phyloP scores from a whole-genome alignment of 1,139 yeast species.

The Kodamaea derodonti region DNA sequence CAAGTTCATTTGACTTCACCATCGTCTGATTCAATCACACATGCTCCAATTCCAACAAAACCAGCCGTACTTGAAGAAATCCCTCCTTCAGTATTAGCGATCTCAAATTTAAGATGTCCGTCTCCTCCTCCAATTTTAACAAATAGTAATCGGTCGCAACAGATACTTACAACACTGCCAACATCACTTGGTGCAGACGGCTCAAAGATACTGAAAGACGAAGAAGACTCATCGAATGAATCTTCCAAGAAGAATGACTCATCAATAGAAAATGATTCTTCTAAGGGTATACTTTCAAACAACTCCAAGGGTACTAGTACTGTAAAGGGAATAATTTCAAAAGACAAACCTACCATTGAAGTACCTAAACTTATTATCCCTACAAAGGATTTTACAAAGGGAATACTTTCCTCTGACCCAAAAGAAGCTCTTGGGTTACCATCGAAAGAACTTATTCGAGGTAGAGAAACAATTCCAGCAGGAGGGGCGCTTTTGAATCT shows the following conservation, averaged over 20 bases:
- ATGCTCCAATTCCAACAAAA: slow-evolving; percentile 6
- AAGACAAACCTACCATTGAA: slow-evolving; percentile 4
- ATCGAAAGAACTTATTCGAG: too few relatives aligned
- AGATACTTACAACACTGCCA: neutral
- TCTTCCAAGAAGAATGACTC: slow-evolving; percentile 6
- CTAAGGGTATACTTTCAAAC: neutral
- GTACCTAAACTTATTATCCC: neutral
- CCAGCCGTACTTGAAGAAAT: slow-evolving; percentile 17
- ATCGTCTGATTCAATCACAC: neutral
- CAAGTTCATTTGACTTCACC: too few relatives aligned
- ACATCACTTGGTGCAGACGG: slow-evolving; percentile 1
- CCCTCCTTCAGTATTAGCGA: slow-evolving; percentile 46
- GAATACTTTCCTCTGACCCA: neutral
- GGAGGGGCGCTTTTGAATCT: slow-evolving; percentile 48
- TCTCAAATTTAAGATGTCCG: slow-evolving; percentile 58
- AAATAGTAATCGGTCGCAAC: slow-evolving; percentile 16
- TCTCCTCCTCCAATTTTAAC: slow-evolving; percentile 67
- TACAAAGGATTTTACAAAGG: neutral
- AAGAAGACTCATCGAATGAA: slow-evolving; percentile 1
- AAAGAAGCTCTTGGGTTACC: neutral
- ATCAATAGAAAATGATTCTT: neutral
- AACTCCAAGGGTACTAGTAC: neutral
- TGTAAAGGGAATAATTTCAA: slow-evolving; percentile 8
- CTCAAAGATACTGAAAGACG: neutral
- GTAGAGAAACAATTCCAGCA: slow-evolving; percentile 43